A percentile compares a stretch with the other conserved stretches of the same genome.
These are phyloP conservation scores for Leccinum truebloodii DNA, from an alignment of 768 basidiomycete genomes.

Conservation along the genomic window DNA sequence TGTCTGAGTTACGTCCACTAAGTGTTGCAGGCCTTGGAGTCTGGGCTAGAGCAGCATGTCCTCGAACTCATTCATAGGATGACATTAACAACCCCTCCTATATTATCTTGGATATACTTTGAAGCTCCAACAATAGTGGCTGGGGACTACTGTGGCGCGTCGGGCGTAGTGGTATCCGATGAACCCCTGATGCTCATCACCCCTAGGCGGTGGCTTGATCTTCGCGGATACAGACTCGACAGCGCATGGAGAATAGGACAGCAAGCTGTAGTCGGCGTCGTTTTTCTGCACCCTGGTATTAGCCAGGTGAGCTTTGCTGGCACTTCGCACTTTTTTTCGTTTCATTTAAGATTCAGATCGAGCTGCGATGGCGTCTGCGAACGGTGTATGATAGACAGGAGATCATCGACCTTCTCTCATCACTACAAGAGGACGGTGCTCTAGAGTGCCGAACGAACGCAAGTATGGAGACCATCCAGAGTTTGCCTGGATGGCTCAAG, in stretches of 20 bases:
- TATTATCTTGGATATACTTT: constrained; percentile 72
- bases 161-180: constrained; percentile 58
- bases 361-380: constrained; percentile 71
- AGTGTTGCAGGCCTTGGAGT: constrained; percentile 14
- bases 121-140: constrained; percentile 55
- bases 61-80: constrained; percentile 42
- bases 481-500: constrained; percentile 29
- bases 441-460: constrained; percentile 32
- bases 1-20: constrained; percentile 5
- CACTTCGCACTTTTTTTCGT: constrained; percentile 5
- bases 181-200: constrained; percentile 47
- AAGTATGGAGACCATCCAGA: constrained; percentile 7
- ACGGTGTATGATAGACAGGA: constrained; percentile 78
- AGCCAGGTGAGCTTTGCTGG: constrained; percentile 52
- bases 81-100: constrained; percentile 49
- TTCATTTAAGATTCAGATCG: constrained; percentile 43
- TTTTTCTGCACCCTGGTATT: constrained; percentile 74
- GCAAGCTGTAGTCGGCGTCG: constrained; percentile 62
- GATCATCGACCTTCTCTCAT: constrained; percentile 58
- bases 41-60: constrained; percentile 23
- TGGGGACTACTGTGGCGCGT: constrained; percentile 48
- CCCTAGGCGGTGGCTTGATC: constrained; percentile 79
- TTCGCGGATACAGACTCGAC: constrained; percentile 57
- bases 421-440: constrained; percentile 54
- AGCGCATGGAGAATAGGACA: constrained; percentile 75